Conservation (phyloP, 2,329 filamentous ascomycete species). For the Didymella glomerata region DNA sequence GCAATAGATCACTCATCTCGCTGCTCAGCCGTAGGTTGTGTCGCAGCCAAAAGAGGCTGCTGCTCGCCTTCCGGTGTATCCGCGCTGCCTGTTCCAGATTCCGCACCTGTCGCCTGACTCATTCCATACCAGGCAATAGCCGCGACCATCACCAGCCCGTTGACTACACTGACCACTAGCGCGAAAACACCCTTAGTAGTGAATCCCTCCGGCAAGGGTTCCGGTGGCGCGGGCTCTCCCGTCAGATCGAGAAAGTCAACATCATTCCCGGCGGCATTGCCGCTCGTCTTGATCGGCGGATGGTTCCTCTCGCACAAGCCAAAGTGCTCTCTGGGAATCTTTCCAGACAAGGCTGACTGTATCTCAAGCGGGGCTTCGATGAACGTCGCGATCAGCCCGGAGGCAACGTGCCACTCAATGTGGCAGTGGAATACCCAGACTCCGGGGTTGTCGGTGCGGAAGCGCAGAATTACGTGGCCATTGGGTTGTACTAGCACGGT, state of each 20-base stretch:
- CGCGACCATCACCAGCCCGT: slow-evolving; percentile 7
- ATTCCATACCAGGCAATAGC: slow-evolving; percentile 17
- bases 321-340: slow-evolving; percentile 3
- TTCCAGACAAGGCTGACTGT: not conserved
- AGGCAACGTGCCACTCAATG: slow-evolving; percentile 44
- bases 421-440: slow-evolving; percentile 47
- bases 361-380: slow-evolving; percentile 10
- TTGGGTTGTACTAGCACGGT: slow-evolving; percentile 63
- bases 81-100: not conserved
- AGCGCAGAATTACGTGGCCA: slow-evolving; percentile 64
- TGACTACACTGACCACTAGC: slow-evolving; percentile 3
- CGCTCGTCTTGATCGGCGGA: not conserved
- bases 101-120: not conserved
- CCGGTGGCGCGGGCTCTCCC: slow-evolving; percentile 10
- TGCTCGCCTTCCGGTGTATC: not conserved
- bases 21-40: not conserved
- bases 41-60: not conserved
- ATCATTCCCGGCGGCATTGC: slow-evolving; percentile 10
- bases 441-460: slow-evolving; percentile 61
- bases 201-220: slow-evolving; percentile 3
- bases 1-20: not conserved
- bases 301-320: not conserved
- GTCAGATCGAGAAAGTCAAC: slow-evolving; percentile 1
- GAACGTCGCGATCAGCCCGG: slow-evolving; percentile 14
- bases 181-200: slow-evolving; percentile 4